These are phyloP conservation scores for Lipomyces spencermartinsiae DNA, from an alignment of 805 yeast genomes.

Conservation along the genomic window DNA sequence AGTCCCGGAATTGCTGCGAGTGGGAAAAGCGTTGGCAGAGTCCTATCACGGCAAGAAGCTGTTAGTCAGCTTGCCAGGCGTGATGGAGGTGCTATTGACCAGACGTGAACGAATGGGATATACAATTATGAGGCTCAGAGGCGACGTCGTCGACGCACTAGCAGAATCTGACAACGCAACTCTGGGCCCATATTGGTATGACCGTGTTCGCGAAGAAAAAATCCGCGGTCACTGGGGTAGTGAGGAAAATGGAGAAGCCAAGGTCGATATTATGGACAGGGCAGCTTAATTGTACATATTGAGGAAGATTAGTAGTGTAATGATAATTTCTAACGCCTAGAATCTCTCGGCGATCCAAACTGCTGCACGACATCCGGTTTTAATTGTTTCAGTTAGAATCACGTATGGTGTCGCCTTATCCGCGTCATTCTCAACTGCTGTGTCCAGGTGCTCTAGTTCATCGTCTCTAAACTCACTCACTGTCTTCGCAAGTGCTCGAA, in stretches of 20 bases:
- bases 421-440: constrained; percentile 91
- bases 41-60: constrained; percentile 29
- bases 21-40: constrained; percentile 27
- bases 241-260: constrained; percentile 16
- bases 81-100: constrained; percentile 36
- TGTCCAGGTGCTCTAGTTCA: constrained; percentile 92
- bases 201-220: constrained; percentile 27
- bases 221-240: constrained; percentile 31
- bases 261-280: constrained; percentile 35
- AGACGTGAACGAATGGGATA: constrained; percentile 29
- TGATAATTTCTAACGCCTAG: constrained; percentile 42
- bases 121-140: constrained; percentile 28
- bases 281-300: constrained; percentile 16
- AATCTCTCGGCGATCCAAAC: constrained; percentile 89
- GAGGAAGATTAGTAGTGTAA: neutral
- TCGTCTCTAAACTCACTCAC: constrained; percentile 87
- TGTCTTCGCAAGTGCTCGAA: constrained; percentile 61
- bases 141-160: constrained; percentile 29
- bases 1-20: constrained; percentile 30
- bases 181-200: constrained; percentile 36
- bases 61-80: constrained; percentile 34
- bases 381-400: constrained; percentile 85
- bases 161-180: constrained; percentile 22
- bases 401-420: constrained; percentile 92
- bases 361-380: constrained; percentile 82